Evolutionary conservation across 208 protist species (phyloP).

Genomic region (Leptomonas pyrrhocoris): DNA sequence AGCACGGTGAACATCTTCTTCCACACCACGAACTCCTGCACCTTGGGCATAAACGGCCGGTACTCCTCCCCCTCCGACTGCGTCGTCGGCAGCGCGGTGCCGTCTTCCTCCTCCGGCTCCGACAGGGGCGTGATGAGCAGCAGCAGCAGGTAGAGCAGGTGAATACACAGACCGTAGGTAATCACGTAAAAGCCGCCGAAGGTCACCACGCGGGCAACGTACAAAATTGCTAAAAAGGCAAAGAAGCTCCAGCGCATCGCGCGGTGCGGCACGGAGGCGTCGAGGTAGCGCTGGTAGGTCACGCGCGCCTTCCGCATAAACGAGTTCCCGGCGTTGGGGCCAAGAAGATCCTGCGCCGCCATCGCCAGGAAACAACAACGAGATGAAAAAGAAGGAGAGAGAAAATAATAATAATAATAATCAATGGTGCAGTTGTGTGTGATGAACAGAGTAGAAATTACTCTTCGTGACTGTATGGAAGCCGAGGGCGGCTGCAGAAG

Average conservation of each 20-base stretch:
- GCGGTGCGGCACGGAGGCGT: conserved; percentile 73
- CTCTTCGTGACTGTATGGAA: no score
- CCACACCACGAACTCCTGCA: conserved; percentile 98
- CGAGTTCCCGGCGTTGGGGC: conserved; percentile 11
- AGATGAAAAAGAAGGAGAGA: background rate
- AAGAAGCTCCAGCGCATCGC: conserved; percentile 79
- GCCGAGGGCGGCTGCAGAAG: no score
- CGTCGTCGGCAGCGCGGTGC: conserved; percentile 64
- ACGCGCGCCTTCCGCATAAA: conserved; percentile 17
- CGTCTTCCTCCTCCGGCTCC: conserved; percentile 82
- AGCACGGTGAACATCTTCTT: conserved; percentile 85
- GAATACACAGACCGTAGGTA: conserved; percentile 97
- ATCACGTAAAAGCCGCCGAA: conserved; percentile 95
- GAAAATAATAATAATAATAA: conserved; percentile 2
- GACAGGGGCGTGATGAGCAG: conserved; percentile 94
- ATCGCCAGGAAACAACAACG: conserved; percentile 3
- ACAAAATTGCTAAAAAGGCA: conserved; percentile 67
- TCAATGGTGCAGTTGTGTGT: background rate
- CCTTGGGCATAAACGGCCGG: conserved; percentile 94
- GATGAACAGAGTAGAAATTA: no score
- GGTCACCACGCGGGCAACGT: conserved; percentile 71
- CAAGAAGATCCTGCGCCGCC: conserved; percentile 20
- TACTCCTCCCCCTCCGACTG: conserved; percentile 82
- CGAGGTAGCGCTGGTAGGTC: conserved; percentile 64
- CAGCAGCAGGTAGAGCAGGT: conserved; percentile 96